A percentile compares a stretch with the other conserved stretches of the same genome.
phyloP scores from a whole-genome alignment of 1,139 yeast genomes.

The Meyerozyma athensensis region DNA sequence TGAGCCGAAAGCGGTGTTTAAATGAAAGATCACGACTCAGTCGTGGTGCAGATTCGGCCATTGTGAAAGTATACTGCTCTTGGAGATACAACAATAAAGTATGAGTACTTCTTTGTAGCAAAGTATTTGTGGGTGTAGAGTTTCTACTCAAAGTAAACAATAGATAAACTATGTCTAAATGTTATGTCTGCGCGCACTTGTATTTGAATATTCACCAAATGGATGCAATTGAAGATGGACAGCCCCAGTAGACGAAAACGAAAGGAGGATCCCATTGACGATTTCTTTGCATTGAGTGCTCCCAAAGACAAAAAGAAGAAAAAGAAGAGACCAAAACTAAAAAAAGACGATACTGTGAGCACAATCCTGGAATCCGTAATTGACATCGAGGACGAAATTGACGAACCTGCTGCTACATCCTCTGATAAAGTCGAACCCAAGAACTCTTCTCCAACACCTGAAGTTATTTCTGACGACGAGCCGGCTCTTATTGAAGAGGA shows the following conservation, averaged over 20 bases:
- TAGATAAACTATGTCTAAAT: not conserved
- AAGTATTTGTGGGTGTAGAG: too few species aligned
- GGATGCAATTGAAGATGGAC: not conserved
- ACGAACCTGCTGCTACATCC: not conserved
- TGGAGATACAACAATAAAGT: too few species aligned
- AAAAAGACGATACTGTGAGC: constrained; percentile 2
- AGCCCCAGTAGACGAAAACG: constrained; percentile 9
- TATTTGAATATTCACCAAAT: too few species aligned
- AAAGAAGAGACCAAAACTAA: constrained; percentile 14
- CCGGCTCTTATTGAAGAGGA: constrained; percentile 7
- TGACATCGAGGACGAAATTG: not conserved
- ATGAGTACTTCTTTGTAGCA: too few species aligned
- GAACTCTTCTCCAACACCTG: not conserved
- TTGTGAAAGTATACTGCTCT: constrained; percentile 8
- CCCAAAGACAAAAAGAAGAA: constrained; percentile 17
- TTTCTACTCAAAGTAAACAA: constrained; percentile 1
- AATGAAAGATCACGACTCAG: constrained; percentile 25
- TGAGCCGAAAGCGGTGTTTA: constrained; percentile 30
- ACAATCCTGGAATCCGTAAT: not conserved
- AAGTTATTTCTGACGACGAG: not conserved
- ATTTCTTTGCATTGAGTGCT: constrained; percentile 25
- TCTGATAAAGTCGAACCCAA: not conserved
- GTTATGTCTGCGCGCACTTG: too few species aligned
- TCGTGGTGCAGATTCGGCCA: not conserved
- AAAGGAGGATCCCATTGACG: constrained; percentile 19